Conservation (phyloP, 208 protist genomes). For the Acanthamoeba lenticulata region DNA sequence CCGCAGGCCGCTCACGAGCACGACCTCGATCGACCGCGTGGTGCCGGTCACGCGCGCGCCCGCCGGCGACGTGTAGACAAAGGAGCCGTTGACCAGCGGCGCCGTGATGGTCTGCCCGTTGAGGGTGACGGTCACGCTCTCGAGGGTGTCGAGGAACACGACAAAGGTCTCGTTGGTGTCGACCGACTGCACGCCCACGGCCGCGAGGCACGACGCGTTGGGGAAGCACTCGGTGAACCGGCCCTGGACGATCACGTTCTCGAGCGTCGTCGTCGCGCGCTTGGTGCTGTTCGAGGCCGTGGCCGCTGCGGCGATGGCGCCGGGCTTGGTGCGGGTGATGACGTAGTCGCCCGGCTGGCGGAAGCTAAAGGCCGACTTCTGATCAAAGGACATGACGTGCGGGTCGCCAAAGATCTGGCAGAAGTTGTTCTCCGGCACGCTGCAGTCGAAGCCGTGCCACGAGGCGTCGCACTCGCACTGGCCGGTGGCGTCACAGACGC, state of each 20-base stretch:
- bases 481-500: background rate
- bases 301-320: background rate
- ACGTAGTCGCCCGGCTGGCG: slow-evolving; percentile 21
- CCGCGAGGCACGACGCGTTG: background rate
- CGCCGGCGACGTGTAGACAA: background rate
- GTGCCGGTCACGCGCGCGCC: background rate
- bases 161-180: slow-evolving; percentile 13
- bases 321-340: background rate
- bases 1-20: slow-evolving; percentile 1
- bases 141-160: background rate
- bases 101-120: background rate
- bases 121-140: background rate
- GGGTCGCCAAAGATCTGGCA: slow-evolving; percentile 55
- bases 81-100: background rate
- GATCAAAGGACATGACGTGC: background rate
- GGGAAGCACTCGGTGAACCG: background rate
- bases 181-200: background rate
- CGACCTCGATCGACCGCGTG: background rate
- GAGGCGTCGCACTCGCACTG: background rate
- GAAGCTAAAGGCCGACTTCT: slow-evolving; percentile 33
- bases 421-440: slow-evolving; percentile 1
- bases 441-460: slow-evolving; percentile 22
- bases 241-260: background rate
- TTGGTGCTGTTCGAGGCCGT: background rate
- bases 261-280: background rate